Percentiles rank a stretch among this genome's conserved stretches.
phyloP scores from a whole-genome alignment of 768 basidiomycete genomes.

The Plicaturopsis crispa region DNA sequence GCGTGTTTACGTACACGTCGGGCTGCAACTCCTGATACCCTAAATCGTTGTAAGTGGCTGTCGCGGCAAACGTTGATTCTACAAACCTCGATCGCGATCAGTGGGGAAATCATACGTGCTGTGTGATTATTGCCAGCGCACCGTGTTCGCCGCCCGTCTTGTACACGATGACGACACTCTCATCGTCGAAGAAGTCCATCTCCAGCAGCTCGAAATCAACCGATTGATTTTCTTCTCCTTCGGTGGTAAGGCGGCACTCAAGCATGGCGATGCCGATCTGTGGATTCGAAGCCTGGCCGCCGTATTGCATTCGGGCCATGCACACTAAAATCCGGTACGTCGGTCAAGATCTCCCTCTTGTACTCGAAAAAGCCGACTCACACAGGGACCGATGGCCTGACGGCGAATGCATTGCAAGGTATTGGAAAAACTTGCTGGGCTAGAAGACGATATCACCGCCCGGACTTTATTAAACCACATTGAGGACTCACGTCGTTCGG shows the following conservation, averaged over 20 bases:
- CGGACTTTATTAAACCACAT: constrained; percentile 10
- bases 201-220: constrained; percentile 49
- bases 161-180: constrained; percentile 57
- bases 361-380: constrained; percentile 30
- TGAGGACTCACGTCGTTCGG: constrained; percentile 41
- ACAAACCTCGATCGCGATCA: constrained; percentile 28
- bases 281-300: constrained; percentile 29
- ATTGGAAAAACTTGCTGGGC: constrained; percentile 40
- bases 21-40: constrained; percentile 46
- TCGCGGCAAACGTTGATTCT: constrained; percentile 57
- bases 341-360: constrained; percentile 12
- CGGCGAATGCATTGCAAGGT: constrained; percentile 41
- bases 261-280: constrained; percentile 47
- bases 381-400: constrained; percentile 33
- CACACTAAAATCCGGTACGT: constrained; percentile 36
- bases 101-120: constrained; percentile 15
- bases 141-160: constrained; percentile 39
- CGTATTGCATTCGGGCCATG: constrained; percentile 46
- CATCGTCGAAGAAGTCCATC: constrained; percentile 76
- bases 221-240: constrained; percentile 24
- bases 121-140: constrained; percentile 30
- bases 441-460: constrained; percentile 13
- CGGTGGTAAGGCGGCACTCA: constrained; percentile 41
- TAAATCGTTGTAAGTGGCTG: constrained; percentile 53
- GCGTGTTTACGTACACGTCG: constrained; percentile 42